Conservation (phyloP, 805 yeast genomes). For the Yamadazyma akitaensis region DNA sequence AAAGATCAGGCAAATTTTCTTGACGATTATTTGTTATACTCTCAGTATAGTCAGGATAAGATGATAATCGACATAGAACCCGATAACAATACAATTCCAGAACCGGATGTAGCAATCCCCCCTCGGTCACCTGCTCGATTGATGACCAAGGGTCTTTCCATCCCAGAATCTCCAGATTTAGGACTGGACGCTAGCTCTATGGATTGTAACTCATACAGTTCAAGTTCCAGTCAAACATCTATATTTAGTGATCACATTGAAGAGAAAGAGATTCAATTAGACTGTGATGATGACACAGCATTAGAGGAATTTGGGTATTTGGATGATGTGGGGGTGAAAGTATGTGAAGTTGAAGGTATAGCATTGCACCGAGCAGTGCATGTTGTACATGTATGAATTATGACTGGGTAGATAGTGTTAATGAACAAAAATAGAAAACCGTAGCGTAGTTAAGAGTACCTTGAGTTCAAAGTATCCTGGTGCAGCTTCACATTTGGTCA, state of each 20-base stretch:
- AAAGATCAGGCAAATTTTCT: neutral
- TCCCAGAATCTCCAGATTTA: constrained; percentile 14
- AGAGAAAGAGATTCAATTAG: neutral
- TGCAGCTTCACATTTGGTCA: too few species aligned
- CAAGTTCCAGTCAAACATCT: constrained; percentile 17
- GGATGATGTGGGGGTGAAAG: constrained; percentile 4
- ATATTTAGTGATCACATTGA: constrained; percentile 14
- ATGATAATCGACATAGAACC: neutral
- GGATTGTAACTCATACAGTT: constrained; percentile 16
- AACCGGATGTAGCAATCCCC: constrained; percentile 8
- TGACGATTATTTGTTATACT: constrained; percentile 1
- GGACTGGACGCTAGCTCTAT: constrained; percentile 21
- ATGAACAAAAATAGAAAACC: neutral
- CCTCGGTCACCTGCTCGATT: constrained; percentile 12
- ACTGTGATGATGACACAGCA: constrained; percentile 4
- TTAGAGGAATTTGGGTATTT: constrained; percentile 9
- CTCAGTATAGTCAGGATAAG: neutral
- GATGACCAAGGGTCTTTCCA: neutral
- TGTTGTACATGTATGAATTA: neutral
- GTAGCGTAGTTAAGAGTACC: neutral
- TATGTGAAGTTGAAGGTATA: constrained; percentile 2
- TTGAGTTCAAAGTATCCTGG: too few species aligned
- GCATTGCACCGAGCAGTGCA: neutral
- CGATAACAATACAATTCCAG: neutral
- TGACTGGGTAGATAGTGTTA: neutral